These are phyloP conservation scores for Crataegus laevigata DNA, from an alignment of 306 rosid species.

Conservation along the genomic window DNA sequence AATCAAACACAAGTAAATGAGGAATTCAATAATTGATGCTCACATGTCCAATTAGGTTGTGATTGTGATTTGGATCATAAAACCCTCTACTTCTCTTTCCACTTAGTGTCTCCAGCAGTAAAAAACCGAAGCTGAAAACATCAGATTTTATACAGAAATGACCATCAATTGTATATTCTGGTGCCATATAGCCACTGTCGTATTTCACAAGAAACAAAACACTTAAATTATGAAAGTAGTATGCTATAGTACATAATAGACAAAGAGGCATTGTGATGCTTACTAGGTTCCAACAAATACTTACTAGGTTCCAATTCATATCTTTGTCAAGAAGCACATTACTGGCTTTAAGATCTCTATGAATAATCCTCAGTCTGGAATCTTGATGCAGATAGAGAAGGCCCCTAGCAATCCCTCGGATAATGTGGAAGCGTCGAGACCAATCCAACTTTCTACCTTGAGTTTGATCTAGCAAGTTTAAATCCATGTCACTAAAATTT, in stretches of 20 bases:
- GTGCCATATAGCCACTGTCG: constrained; percentile 51
- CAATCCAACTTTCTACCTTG: constrained; percentile 6
- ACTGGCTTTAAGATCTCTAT: constrained; percentile 39
- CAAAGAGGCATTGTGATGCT: neutral
- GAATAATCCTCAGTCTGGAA: constrained; percentile 37
- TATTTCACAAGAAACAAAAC: neutral
- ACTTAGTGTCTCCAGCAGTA: constrained; percentile 23
- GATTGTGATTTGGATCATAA: neutral
- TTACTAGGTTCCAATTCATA: too few species aligned
- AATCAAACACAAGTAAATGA: neutral
- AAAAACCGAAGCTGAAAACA: constrained; percentile 28
- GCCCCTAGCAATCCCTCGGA: constrained; percentile 44
- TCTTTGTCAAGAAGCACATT: constrained; percentile 30
- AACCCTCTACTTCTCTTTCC: constrained; percentile 27
- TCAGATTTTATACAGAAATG: constrained; percentile 39
- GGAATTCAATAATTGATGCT: neutral
- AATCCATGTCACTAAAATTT: neutral
- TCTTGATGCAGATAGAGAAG: constrained; percentile 58
- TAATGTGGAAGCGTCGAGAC: constrained; percentile 14
- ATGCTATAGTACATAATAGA: neutral
- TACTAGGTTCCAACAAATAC: constrained; percentile 48
- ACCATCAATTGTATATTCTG: constrained; percentile 44
- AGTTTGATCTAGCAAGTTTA: constrained; percentile 3
- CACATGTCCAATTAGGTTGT: constrained; percentile 28
- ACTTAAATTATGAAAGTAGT: neutral